These are phyloP conservation scores for Candida odintsovae DNA, from an alignment of 805 yeast species.

Conservation along the genomic window DNA sequence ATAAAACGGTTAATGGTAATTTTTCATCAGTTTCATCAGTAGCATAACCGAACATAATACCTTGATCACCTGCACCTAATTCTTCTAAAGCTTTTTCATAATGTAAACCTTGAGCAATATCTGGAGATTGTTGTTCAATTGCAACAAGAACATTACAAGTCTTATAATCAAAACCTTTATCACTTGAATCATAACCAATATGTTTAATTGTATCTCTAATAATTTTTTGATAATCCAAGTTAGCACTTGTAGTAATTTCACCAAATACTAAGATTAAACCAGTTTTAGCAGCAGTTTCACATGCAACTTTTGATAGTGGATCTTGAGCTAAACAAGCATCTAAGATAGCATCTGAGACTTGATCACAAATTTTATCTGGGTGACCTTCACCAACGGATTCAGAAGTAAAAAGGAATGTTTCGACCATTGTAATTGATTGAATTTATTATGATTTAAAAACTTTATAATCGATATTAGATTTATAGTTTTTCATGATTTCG, in stretches of 20 bases:
- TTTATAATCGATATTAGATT: too few relatives aligned
- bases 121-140: constrained; percentile 98
- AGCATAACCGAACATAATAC: constrained; percentile 99
- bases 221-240: constrained; percentile 92
- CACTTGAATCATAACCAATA: constrained; percentile 95
- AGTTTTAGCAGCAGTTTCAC: constrained; percentile 98
- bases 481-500: not conserved
- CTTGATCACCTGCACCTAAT: constrained; percentile 99
- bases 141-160: constrained; percentile 99
- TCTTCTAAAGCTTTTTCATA: constrained; percentile 93
- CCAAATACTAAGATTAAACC: constrained; percentile 99
- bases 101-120: constrained; percentile 99
- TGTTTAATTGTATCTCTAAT: constrained; percentile 97
- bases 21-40: constrained; percentile 98
- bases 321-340: constrained; percentile 96
- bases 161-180: constrained; percentile 97
- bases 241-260: constrained; percentile 97
- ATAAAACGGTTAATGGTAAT: constrained; percentile 88
- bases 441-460: too few relatives aligned
- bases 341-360: constrained; percentile 95
- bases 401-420: constrained; percentile 65
- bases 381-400: constrained; percentile 94
- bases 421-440: constrained; percentile 8
- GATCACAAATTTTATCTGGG: constrained; percentile 97
- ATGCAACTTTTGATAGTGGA: constrained; percentile 97